Base-by-base conservation (phyloP, 805 yeast species). In the Yarrowia sp. region DNA sequence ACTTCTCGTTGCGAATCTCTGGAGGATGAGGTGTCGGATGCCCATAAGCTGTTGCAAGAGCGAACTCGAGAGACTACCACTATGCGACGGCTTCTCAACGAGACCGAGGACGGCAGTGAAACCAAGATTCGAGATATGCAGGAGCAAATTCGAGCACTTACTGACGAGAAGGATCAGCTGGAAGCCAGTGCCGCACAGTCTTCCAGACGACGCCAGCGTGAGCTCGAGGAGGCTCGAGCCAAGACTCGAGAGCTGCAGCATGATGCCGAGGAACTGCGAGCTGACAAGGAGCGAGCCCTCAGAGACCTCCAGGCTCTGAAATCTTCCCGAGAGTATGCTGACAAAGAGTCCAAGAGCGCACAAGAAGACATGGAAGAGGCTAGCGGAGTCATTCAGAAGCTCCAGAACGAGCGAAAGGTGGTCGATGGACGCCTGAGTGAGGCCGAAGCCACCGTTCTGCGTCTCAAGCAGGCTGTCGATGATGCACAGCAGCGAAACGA, bases 21-120 rank as follows among this genome's bases (percentile, higher is more conserved):
- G 30, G 92, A 89, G 69, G 96, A 91, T 65, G 97, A 92, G 71
- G 76, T 93, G n/a, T 78, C 82, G 11, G 98, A 92, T 66, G 79
- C 89, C 4, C 82, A 90, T 64, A 82, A 83, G 33, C 79, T 86
- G 74, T 75, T 92, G 2, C 95, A 87, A 71, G 97, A 92, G 71
- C 83, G 96, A 67, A 85, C 89, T 0, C 80, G 92, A 59, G 98
- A 93, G 75, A 81, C 90, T 0, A 79, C 86, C 1, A 85, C 90
- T 0, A 83, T 92, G 75, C 81, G 96, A 69, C 79, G 89, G 66
- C 73, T 90, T 40, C 71, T 92, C 30, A 74, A 83, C 51, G 96
- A 90, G 49, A 81, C 83, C 6, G 93, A 92, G 70, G 85, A 84
- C 49, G 81, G 79, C 40, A 81, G 83, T 44, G 82, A 80, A 35